Evolutionary conservation across 2,329 filamentous ascomycete genomes (phyloP).

Genomic region (Leptographium wingfieldii): DNA sequence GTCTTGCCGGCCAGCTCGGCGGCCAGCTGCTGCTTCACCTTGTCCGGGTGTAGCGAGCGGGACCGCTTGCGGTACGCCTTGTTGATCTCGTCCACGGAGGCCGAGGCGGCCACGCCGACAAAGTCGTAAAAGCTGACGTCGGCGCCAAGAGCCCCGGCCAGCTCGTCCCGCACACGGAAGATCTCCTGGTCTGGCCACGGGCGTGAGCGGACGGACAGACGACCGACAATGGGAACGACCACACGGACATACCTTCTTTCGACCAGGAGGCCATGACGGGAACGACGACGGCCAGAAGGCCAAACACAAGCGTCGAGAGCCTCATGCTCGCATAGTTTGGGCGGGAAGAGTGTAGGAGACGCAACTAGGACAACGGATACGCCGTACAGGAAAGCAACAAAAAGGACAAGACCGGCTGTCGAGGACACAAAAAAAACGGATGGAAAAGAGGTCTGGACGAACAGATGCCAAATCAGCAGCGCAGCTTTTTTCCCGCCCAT

Average conservation of each 20-base stretch:
- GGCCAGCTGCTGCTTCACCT: constrained; percentile 74
- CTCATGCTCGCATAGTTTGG: constrained; percentile 53
- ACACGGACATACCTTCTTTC: constrained; percentile 57
- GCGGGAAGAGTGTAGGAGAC: constrained; percentile 13
- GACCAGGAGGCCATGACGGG: constrained; percentile 65
- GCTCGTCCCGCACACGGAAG: constrained; percentile 86
- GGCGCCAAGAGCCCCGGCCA: constrained; percentile 59
- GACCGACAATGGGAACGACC: constrained; percentile 1
- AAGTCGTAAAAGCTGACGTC: constrained; percentile 92
- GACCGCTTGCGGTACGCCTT: constrained; percentile 90
- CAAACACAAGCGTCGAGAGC: constrained; percentile 51
- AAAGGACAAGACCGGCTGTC: not conserved
- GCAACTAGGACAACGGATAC: not conserved
- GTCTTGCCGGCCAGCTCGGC: constrained; percentile 54
- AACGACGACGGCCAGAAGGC: constrained; percentile 56
- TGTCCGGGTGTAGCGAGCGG: constrained; percentile 79
- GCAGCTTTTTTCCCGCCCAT: not conserved
- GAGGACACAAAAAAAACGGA: not conserved
- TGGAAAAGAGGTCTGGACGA: not conserved
- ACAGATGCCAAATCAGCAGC: not conserved
- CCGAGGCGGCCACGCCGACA: constrained; percentile 60
- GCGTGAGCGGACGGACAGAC: too few relatives aligned
- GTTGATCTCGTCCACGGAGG: constrained; percentile 77
- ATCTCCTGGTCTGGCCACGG: constrained; percentile 73
- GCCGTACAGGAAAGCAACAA: not conserved